Conservation (phyloP, 257 asterid genomes). For the Plectranthus barbatus region DNA sequence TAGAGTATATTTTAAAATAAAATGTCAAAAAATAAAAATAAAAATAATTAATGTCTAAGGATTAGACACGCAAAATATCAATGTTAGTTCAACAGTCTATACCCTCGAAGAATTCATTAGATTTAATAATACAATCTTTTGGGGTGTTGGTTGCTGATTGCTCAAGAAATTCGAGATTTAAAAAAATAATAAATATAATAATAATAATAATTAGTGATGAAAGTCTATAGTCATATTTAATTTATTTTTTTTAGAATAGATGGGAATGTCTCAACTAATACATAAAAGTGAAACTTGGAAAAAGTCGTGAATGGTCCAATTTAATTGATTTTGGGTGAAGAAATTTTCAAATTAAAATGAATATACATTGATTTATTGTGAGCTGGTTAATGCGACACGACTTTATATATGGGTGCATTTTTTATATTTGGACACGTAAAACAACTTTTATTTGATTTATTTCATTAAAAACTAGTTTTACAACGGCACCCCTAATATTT, state of each 20-base stretch:
- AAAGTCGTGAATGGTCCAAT: constrained; percentile 5
- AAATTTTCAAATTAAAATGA: background rate
- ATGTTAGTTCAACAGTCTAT: background rate
- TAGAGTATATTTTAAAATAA: too few relatives aligned
- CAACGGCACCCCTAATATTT: too few relatives aligned
- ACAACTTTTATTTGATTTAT: background rate
- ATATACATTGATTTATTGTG: too few relatives aligned
- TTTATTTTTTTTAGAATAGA: background rate
- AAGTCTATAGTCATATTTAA: background rate
- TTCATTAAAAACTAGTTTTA: too few relatives aligned
- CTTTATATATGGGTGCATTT: background rate
- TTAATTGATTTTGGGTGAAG: background rate
- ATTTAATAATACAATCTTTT: background rate
- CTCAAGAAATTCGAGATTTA: background rate
- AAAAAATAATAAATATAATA: too few relatives aligned
- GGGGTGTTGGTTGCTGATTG: background rate
- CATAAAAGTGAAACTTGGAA: background rate
- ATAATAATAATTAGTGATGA: background rate
- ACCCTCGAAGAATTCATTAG: background rate
- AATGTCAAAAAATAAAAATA: background rate
- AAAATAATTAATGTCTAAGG: background rate
- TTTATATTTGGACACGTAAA: background rate
- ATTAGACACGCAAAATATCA: background rate
- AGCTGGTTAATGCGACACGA: background rate
- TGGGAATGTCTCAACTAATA: constrained; percentile 7